Evolutionary conservation across 129 eudicot species (phyloP).

Genomic region (Flaveria trinervia): DNA sequence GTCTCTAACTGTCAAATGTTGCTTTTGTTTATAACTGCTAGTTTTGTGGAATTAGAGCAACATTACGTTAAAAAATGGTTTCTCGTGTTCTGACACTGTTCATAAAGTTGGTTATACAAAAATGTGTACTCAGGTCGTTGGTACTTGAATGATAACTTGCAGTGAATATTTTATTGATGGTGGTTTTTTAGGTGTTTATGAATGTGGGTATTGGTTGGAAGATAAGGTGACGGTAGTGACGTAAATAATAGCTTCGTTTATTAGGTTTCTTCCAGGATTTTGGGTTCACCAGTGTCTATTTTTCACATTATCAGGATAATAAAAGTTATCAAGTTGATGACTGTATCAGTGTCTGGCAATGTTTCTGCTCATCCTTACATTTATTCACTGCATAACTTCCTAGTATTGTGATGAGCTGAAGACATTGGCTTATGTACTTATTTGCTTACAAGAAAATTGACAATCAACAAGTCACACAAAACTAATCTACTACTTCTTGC

Average conservation of each 20-base stretch:
- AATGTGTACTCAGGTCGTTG: not conserved
- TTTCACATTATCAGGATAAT: not conserved
- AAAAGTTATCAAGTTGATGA: not conserved
- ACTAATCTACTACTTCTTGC: not conserved
- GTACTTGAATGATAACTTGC: not conserved
- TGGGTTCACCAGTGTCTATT: not conserved
- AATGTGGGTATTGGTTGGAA: not conserved
- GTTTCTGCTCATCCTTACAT: conserved; percentile 9
- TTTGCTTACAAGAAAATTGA: conserved; percentile 8
- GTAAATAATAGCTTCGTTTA: not conserved
- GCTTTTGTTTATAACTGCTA: not conserved
- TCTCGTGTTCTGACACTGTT: not conserved
- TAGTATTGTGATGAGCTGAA: not conserved
- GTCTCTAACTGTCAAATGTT: not conserved
- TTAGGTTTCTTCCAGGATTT: not conserved
- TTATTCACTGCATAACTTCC: conserved; percentile 14
- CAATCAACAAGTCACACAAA: not conserved
- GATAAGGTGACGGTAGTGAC: not conserved
- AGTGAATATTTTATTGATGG: not conserved
- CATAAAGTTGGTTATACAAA: not conserved
- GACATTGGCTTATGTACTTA: not conserved
- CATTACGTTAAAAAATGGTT: not conserved
- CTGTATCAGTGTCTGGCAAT: not conserved
- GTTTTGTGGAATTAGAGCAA: not conserved
- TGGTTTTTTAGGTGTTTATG: not conserved